Evolutionary conservation across 2,329 filamentous ascomycete species (phyloP).

Genomic region (Ophiostoma angusticollis): DNA sequence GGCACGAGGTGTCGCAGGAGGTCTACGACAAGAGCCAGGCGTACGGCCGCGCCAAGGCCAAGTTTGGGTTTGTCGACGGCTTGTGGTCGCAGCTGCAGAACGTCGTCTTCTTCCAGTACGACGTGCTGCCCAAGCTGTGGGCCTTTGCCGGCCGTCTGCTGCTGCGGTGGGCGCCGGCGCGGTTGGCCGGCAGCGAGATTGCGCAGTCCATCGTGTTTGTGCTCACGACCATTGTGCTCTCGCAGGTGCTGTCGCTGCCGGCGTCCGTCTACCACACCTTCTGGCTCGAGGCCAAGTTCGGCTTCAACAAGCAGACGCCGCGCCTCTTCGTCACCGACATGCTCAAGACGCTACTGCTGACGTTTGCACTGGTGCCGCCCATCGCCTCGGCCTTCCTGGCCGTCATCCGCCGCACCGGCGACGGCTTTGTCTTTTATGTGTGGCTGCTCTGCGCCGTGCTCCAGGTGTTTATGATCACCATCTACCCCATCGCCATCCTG

Average conservation of each 20-base stretch:
- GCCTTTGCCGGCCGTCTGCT: slow-evolving; percentile 63
- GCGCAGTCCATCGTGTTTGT: slow-evolving; percentile 87
- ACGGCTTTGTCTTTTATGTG: slow-evolving; percentile 93
- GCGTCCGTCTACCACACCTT: slow-evolving; percentile 87
- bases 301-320: slow-evolving; percentile 96
- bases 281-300: slow-evolving; percentile 89
- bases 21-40: slow-evolving; percentile 93
- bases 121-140: slow-evolving; percentile 88
- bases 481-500: slow-evolving; percentile 88
- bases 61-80: slow-evolving; percentile 70
- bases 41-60: slow-evolving; percentile 90
- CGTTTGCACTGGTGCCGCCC: slow-evolving; percentile 67
- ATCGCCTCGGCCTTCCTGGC: slow-evolving; percentile 84
- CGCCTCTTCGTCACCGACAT: slow-evolving; percentile 81
- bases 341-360: slow-evolving; percentile 78
- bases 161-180: slow-evolving; percentile 57
- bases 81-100: slow-evolving; percentile 83
- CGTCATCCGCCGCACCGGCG: slow-evolving; percentile 89
- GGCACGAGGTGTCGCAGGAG: slow-evolving; percentile 76
- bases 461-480: slow-evolving; percentile 88
- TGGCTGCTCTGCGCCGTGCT: slow-evolving; percentile 86
- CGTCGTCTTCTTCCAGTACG: slow-evolving; percentile 75
- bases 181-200: slow-evolving; percentile 86
- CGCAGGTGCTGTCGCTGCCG: slow-evolving; percentile 67
- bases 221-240: slow-evolving; percentile 71